phyloP scores from a whole-genome alignment of 257 asterid genomes.

The Haberlea rhodopensis region DNA sequence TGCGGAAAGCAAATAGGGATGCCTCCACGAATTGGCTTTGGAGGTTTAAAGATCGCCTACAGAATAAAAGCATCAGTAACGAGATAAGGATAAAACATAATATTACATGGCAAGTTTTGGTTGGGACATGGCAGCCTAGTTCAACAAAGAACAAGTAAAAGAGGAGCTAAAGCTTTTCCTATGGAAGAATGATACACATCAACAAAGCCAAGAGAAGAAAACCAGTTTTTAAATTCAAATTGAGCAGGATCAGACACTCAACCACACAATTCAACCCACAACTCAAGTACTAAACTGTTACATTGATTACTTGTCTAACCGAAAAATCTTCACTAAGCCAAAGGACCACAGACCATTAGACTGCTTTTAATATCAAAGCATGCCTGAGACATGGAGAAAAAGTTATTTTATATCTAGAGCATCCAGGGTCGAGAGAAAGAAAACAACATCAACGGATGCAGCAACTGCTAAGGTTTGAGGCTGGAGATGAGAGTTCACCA shows the following conservation, averaged over 20 bases:
- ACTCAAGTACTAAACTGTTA: not conserved
- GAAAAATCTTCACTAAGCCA: not conserved
- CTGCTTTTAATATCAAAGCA: conserved; percentile 7
- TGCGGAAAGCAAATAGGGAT: conserved; percentile 96
- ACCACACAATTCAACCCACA: not conserved
- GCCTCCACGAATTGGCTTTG: conserved; percentile 96
- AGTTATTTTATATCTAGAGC: not conserved
- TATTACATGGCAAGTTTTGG: not conserved
- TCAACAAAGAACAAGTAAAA: not conserved
- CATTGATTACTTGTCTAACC: conserved; percentile 15
- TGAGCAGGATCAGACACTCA: not conserved
- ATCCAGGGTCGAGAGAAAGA: not conserved
- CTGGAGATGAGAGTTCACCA: too few species aligned
- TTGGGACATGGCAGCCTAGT: conserved; percentile 5
- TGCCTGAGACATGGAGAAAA: not conserved
- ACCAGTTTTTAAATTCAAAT: not conserved
- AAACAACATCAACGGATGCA: not conserved
- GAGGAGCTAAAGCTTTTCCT: not conserved
- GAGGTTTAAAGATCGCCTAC: conserved; percentile 77
- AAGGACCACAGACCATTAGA: conserved; percentile 3
- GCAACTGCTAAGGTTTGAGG: too few species aligned
- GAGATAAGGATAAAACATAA: conserved; percentile 14
- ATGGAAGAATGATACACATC: conserved; percentile 7
- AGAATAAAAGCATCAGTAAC: conserved; percentile 12
- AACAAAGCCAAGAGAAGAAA: conserved; percentile 10